Conservation (phyloP, 257 asterid species). For the Cynanchum wilfordii region DNA sequence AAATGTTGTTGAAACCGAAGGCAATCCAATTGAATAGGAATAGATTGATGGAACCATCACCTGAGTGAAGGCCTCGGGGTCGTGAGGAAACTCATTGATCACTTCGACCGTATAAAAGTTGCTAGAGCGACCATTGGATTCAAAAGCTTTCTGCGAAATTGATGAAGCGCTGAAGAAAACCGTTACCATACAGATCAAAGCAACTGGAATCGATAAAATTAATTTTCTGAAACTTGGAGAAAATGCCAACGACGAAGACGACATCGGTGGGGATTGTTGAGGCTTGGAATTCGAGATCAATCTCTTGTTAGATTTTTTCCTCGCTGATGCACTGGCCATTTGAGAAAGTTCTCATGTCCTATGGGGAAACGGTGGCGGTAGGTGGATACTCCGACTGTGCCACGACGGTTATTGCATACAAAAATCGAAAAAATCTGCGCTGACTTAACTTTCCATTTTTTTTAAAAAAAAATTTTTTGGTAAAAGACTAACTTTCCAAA, state of each 20-base stretch:
- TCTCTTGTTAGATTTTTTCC: slow-evolving; percentile 39
- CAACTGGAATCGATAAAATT: slow-evolving; percentile 30
- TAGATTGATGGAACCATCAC: slow-evolving; percentile 24
- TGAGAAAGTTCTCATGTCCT: slow-evolving; percentile 14
- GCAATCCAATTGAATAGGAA: slow-evolving; percentile 5
- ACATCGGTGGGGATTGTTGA: slow-evolving; percentile 23
- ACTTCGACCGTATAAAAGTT: slow-evolving; percentile 52
- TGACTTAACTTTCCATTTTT: neutral
- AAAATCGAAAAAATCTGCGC: neutral
- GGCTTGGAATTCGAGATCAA: slow-evolving; percentile 22
- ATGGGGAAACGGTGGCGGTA: neutral
- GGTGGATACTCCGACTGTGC: neutral
- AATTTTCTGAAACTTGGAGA: slow-evolving; percentile 25
- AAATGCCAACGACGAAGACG: slow-evolving; percentile 29
- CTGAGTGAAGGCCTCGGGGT: slow-evolving; percentile 84
- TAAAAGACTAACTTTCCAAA: too few species aligned
- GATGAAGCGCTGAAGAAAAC: slow-evolving; percentile 32
- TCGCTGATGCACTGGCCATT: slow-evolving; percentile 38
- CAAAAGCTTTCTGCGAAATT: slow-evolving; percentile 23
- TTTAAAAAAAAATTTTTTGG: too few species aligned
- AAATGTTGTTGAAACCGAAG: neutral
- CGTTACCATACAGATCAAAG: slow-evolving; percentile 25
- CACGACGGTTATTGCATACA: neutral
- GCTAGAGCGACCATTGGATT: slow-evolving; percentile 22
- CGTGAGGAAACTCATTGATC: slow-evolving; percentile 77